A percentile compares a stretch with the other conserved stretches of the same genome.
Evolutionary conservation across 1,284 basidiomycete species (phyloP).

Genomic region (Trichosporon sp.): DNA sequence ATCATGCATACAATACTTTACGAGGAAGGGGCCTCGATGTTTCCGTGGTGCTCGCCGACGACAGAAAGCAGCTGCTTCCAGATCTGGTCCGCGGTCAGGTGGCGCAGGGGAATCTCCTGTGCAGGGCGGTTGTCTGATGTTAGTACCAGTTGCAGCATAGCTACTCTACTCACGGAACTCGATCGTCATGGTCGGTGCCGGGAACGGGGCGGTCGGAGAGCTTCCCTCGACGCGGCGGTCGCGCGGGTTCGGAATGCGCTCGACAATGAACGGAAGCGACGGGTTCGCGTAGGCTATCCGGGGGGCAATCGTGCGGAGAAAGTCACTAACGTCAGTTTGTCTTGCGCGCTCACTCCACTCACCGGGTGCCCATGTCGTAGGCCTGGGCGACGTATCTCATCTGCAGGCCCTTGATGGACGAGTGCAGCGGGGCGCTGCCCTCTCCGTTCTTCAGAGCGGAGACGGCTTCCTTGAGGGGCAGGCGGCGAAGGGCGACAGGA

Average conservation of each 20-base stretch:
- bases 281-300: constrained; percentile 44
- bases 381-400: constrained; percentile 34
- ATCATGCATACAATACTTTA: constrained; percentile 18
- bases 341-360: constrained; percentile 10
- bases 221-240: background rate
- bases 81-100: constrained; percentile 27
- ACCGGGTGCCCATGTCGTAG: constrained; percentile 34
- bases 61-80: constrained; percentile 21
- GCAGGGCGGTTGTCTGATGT: constrained; percentile 20
- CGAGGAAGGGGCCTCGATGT: background rate
- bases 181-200: constrained; percentile 26
- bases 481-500: constrained; percentile 20
- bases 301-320: constrained; percentile 34
- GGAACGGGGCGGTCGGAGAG: background rate
- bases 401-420: constrained; percentile 25
- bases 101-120: constrained; percentile 25
- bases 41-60: background rate
- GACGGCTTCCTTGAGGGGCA: constrained; percentile 31
- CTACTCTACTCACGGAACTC: constrained; percentile 28
- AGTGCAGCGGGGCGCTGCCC: constrained; percentile 23
- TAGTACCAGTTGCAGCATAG: background rate
- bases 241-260: constrained; percentile 31
- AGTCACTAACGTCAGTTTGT: constrained; percentile 30
- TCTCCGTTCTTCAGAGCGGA: constrained; percentile 22
- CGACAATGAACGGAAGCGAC: constrained; percentile 27